Conservation (phyloP, 108 stramenopile genomes). For the Cyclotella atomus region DNA sequence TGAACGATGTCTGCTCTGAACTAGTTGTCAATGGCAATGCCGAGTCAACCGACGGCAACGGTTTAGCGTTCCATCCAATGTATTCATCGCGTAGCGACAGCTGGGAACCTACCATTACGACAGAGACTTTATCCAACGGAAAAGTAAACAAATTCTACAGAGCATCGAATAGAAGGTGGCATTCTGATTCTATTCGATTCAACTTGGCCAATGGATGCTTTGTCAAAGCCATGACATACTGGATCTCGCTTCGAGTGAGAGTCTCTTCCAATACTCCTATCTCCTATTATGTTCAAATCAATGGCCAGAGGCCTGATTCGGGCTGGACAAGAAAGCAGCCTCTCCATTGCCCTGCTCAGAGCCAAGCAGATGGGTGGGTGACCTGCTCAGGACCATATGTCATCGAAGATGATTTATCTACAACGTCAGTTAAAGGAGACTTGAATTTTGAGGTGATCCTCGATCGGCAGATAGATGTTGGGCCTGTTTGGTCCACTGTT, state of each 20-base stretch:
- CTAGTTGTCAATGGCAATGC: conserved; percentile 61
- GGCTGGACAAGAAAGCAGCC: conserved; percentile 18
- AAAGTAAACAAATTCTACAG: conserved; percentile 45
- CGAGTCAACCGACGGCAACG: conserved; percentile 1
- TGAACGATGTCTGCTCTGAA: conserved; percentile 45
- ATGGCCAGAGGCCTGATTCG: conserved; percentile 25
- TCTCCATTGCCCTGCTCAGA: conserved; percentile 22
- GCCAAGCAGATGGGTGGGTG: conserved; percentile 30
- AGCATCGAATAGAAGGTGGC: conserved; percentile 15
- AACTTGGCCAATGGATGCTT: conserved; percentile 25
- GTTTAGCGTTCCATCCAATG: conserved; percentile 13
- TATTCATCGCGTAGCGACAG: background rate
- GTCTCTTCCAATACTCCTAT: background rate
- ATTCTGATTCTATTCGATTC: conserved; percentile 21
- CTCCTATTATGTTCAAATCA: conserved; percentile 14
- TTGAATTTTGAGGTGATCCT: conserved; percentile 5
- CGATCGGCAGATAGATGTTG: conserved; percentile 14
- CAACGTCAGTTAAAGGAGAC: background rate
- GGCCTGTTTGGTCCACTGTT: conserved; percentile 15
- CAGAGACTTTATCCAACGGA: conserved; percentile 27
- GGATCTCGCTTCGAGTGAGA: conserved; percentile 28
- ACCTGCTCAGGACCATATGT: conserved; percentile 33
- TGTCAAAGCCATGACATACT: conserved; percentile 29
- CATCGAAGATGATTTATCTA: conserved; percentile 12
- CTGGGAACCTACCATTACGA: conserved; percentile 18